These are phyloP conservation scores for Magnaporthiopsis rhizophila DNA, from an alignment of 2,329 filamentous ascomycete genomes.

Conservation along the genomic window DNA sequence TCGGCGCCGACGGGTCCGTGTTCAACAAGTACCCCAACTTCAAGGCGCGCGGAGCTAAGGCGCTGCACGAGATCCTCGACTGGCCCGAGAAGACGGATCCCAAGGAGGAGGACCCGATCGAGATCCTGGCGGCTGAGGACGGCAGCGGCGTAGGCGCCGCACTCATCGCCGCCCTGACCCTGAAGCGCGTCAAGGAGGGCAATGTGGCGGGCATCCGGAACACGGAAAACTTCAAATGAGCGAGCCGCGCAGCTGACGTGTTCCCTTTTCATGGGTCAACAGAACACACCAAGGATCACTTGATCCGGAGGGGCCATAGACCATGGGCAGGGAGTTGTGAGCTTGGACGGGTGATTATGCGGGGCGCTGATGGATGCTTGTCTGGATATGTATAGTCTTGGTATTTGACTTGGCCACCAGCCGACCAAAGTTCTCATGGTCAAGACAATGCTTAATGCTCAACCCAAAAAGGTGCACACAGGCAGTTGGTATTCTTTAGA, in stretches of 20 bases:
- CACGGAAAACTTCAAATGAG: slow-evolving; percentile 51
- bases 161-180: slow-evolving; percentile 71
- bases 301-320: not conserved
- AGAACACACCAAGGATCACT: not conserved
- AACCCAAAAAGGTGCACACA: slow-evolving; percentile 65
- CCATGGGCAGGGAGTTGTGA: slow-evolving; percentile 3
- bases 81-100: slow-evolving; percentile 66
- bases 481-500: slow-evolving; percentile 60
- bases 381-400: not conserved
- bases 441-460: slow-evolving; percentile 14
- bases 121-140: slow-evolving; percentile 86
- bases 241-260: not conserved
- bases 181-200: slow-evolving; percentile 55
- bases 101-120: slow-evolving; percentile 77
- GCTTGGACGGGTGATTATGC: not conserved
- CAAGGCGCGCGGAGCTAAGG: slow-evolving; percentile 82
- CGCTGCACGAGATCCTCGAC: slow-evolving; percentile 90
- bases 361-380: not conserved
- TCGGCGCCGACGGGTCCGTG: slow-evolving; percentile 92
- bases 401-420: not conserved
- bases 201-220: slow-evolving; percentile 58
- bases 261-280: not conserved
- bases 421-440: not conserved
- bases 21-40: slow-evolving; percentile 99
- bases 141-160: slow-evolving; percentile 96